Percentiles rank a stretch among this genome's conserved stretches.
phyloP scores from a whole-genome alignment of 768 basidiomycete genomes.

The Leccinum uliginosum region DNA sequence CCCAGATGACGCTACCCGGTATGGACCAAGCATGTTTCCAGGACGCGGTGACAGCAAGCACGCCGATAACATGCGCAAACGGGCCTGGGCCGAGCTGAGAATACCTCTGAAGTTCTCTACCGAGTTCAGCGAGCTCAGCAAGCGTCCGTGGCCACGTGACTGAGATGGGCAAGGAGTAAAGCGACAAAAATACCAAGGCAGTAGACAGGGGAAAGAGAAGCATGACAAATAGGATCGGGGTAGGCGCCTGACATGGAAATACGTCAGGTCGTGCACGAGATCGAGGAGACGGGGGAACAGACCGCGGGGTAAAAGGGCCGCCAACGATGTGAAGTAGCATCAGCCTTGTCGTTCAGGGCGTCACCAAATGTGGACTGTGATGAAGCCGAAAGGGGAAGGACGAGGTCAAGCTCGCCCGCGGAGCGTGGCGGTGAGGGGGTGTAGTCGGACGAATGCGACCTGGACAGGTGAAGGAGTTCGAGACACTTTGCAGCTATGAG shows the following conservation, averaged over 20 bases:
- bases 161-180: conserved; percentile 63
- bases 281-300: conserved; percentile 13
- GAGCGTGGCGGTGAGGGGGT: conserved; percentile 45
- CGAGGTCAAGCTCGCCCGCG: conserved; percentile 36
- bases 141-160: conserved; percentile 73
- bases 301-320: conserved; percentile 34
- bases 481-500: conserved; percentile 48
- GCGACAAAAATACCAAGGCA: conserved; percentile 39
- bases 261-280: conserved; percentile 9
- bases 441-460: conserved; percentile 36
- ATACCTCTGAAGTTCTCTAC: conserved; percentile 72
- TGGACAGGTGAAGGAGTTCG: conserved; percentile 47
- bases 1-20: conserved; percentile 91
- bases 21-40: conserved; percentile 99
- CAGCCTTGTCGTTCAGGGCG: conserved; percentile 37
- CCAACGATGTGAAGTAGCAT: conserved; percentile 24
- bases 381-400: conserved; percentile 55
- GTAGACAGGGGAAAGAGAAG: conserved; percentile 71
- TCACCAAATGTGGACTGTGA: conserved; percentile 44
- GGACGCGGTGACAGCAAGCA: conserved; percentile 77
- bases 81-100: conserved; percentile 64
- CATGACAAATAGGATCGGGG: conserved; percentile 66
- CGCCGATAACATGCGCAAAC: conserved; percentile 73
- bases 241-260: conserved; percentile 37
- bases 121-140: conserved; percentile 70